Conservation (phyloP, 768 basidiomycete species). For the Kwoniella bestiolae region DNA sequence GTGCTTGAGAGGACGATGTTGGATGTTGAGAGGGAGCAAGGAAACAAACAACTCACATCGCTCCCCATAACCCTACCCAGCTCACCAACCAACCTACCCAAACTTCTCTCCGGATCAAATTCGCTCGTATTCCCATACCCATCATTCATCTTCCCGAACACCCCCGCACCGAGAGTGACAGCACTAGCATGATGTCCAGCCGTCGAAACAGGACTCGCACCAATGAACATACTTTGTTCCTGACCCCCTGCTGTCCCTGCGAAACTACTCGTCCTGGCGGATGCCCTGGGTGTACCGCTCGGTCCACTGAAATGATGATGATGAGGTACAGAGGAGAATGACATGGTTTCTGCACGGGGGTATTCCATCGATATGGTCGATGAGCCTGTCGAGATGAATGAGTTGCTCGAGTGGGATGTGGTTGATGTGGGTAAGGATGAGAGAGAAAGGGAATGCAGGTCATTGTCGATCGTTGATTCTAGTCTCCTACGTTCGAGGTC, state of each 20-base stretch:
- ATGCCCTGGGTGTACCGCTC: slow-evolving; percentile 40
- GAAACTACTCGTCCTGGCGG: slow-evolving; percentile 15
- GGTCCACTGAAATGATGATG: slow-evolving; percentile 25
- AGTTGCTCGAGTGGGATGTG: slow-evolving; percentile 10
- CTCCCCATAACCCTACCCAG: slow-evolving; percentile 46
- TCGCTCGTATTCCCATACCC: slow-evolving; percentile 71
- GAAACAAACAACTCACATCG: slow-evolving; percentile 34
- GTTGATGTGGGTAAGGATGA: slow-evolving; percentile 28
- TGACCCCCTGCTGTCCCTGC: no score
- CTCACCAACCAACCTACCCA: slow-evolving; percentile 53
- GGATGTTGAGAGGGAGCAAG: not conserved
- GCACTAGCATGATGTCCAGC: slow-evolving; percentile 88
- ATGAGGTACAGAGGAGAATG: slow-evolving; percentile 4
- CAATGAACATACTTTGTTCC: slow-evolving; percentile 36
- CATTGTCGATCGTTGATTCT: slow-evolving; percentile 49
- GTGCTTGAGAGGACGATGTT: no score
- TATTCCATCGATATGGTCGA: slow-evolving; percentile 29
- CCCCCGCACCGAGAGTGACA: slow-evolving; percentile 80
- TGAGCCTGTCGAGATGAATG: slow-evolving; percentile 20
- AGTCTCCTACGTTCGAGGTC: slow-evolving; percentile 50
- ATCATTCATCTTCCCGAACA: slow-evolving; percentile 62
- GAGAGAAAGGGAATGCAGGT: slow-evolving; percentile 39
- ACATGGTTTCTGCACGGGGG: slow-evolving; percentile 25
- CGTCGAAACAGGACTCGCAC: slow-evolving; percentile 65
- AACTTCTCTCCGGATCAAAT: slow-evolving; percentile 53